These are phyloP conservation scores for Macrophomina phaseolina DNA, from an alignment of 2,329 filamentous ascomycete genomes.

Conservation along the genomic window DNA sequence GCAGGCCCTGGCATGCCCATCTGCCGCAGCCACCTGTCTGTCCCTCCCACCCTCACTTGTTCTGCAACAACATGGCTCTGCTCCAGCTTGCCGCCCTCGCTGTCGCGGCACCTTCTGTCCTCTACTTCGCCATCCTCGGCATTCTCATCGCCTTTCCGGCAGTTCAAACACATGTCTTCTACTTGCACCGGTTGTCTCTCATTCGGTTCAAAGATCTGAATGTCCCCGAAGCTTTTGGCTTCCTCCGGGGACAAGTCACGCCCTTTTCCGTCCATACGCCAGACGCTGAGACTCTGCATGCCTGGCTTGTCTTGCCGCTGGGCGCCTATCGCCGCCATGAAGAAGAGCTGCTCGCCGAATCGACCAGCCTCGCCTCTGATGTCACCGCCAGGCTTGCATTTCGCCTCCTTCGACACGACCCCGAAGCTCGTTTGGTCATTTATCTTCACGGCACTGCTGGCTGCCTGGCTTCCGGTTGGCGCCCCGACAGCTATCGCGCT, in stretches of 20 bases:
- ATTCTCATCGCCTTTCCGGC: conserved; percentile 51
- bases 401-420: conserved; percentile 66
- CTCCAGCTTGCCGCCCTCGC: neutral
- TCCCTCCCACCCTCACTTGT: neutral
- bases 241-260: conserved; percentile 56
- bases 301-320: conserved; percentile 59
- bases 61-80: neutral
- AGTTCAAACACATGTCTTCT: conserved; percentile 63
- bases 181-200: conserved; percentile 60
- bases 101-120: neutral
- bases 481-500: conserved; percentile 62
- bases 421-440: conserved; percentile 67
- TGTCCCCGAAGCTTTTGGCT: conserved; percentile 55
- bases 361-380: conserved; percentile 56
- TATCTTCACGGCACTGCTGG: conserved; percentile 66
- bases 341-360: conserved; percentile 49
- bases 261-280: conserved; percentile 54
- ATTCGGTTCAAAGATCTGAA: conserved; percentile 62
- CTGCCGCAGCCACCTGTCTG: neutral
- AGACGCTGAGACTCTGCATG: conserved; percentile 51
- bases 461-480: conserved; percentile 61
- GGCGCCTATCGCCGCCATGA: conserved; percentile 54
- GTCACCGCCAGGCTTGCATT: conserved; percentile 63
- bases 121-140: conserved; percentile 53
- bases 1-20: neutral